phyloP scores from a whole-genome alignment of 1,139 yeast genomes.

The Diutina scorzettiae region DNA sequence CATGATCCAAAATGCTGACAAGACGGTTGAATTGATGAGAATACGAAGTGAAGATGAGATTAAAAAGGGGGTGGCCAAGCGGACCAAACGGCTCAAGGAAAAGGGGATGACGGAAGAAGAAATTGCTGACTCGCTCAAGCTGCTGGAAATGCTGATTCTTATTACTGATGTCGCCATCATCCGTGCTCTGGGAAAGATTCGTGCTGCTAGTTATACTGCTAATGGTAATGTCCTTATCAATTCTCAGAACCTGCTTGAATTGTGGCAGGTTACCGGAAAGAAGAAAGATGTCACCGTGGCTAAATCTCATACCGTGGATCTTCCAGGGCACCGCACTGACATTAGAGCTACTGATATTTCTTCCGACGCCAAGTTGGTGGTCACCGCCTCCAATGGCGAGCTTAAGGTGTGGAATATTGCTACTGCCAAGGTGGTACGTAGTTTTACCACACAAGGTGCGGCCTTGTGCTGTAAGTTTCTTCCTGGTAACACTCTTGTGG shows the following conservation, averaged over 20 bases:
- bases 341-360: slow-evolving; percentile 75
- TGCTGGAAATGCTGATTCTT: slow-evolving; percentile 45
- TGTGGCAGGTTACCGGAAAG: background rate
- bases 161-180: slow-evolving; percentile 54
- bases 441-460: slow-evolving; percentile 66
- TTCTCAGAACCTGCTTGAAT: background rate
- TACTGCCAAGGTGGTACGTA: slow-evolving; percentile 66
- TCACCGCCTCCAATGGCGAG: slow-evolving; percentile 84
- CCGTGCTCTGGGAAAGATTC: slow-evolving; percentile 23
- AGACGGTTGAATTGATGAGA: slow-evolving; percentile 73
- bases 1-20: slow-evolving; percentile 66
- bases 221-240: background rate
- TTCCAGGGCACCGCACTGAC: slow-evolving; percentile 83
- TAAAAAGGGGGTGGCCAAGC: slow-evolving; percentile 62
- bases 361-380: slow-evolving; percentile 66
- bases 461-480: slow-evolving; percentile 71
- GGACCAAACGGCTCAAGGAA: slow-evolving; percentile 68
- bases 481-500: slow-evolving; percentile 84
- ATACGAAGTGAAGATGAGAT: slow-evolving; percentile 71
- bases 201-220: background rate
- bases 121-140: slow-evolving; percentile 38
- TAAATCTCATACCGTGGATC: slow-evolving; percentile 48
- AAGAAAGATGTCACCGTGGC: slow-evolving; percentile 9
- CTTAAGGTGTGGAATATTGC: slow-evolving; percentile 80
- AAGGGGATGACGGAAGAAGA: slow-evolving; percentile 56